Conservation (phyloP, 2,329 filamentous ascomycete species). For the Trichoderma asperellum region DNA sequence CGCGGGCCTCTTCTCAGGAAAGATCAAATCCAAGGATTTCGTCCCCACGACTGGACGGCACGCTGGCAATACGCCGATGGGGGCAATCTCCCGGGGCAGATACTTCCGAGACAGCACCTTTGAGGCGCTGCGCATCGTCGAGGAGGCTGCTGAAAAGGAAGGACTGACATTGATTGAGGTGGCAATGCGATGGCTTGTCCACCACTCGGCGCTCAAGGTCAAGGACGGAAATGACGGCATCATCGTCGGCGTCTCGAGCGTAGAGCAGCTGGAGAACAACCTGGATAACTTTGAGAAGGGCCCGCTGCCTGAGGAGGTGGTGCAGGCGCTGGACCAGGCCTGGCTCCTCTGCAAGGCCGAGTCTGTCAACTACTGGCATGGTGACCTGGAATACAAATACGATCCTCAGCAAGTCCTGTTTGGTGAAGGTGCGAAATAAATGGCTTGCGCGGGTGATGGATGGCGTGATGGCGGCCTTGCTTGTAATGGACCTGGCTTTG, state of each 20-base stretch:
- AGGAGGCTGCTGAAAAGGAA: constrained; percentile 69
- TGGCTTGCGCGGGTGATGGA: not conserved
- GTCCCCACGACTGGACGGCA: constrained; percentile 71
- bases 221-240: constrained; percentile 61
- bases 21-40: constrained; percentile 69
- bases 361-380: constrained; percentile 58
- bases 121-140: constrained; percentile 68
- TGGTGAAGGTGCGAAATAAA: constrained; percentile 48
- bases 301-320: constrained; percentile 75
- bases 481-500: not conserved
- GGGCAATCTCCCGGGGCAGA: constrained; percentile 63
- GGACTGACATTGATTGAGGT: constrained; percentile 71
- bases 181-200: constrained; percentile 72
- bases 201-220: constrained; percentile 66
- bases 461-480: not conserved
- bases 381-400: constrained; percentile 68
- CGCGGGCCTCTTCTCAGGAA: constrained; percentile 68
- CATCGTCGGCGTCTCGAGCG: constrained; percentile 62
- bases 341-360: constrained; percentile 72
- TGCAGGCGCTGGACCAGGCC: constrained; percentile 74
- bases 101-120: constrained; percentile 72
- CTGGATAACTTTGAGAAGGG: constrained; percentile 66
- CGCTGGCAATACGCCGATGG: constrained; percentile 59
- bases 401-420: constrained; percentile 66
- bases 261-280: constrained; percentile 61